Evolutionary conservation across 768 basidiomycete genomes (phyloP).

Genomic region (Boletus reticuloceps): DNA sequence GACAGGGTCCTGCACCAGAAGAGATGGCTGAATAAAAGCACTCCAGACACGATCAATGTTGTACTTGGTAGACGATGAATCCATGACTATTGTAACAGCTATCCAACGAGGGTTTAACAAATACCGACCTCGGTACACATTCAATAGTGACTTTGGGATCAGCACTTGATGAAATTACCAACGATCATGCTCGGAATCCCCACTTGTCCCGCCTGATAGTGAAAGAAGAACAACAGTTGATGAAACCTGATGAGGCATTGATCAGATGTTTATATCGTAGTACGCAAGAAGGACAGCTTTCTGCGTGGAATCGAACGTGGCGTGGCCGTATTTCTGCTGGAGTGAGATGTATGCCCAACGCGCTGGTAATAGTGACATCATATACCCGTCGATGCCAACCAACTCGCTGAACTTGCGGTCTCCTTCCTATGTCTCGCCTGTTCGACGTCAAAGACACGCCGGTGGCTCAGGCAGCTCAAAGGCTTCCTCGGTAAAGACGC

Average conservation of each 20-base stretch:
- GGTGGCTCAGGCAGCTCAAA: no score
- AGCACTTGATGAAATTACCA: constrained; percentile 82
- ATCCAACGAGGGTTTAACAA: no score
- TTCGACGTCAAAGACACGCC: no score
- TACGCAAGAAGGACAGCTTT: constrained; percentile 93
- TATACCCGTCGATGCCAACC: no score
- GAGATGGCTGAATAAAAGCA: constrained; percentile 42
- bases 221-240: constrained; percentile 90
- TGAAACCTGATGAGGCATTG: constrained; percentile 50
- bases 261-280: constrained; percentile 73
- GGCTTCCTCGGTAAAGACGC: no score
- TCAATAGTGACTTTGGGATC: not conserved
- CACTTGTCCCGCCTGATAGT: constrained; percentile 81
- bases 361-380: no score
- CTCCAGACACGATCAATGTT: not conserved
- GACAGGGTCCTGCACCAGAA: constrained; percentile 49
- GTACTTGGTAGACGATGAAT: not conserved
- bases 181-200: constrained; percentile 92
- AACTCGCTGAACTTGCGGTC: no score
- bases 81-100: constrained; percentile 13
- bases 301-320: constrained; percentile 85
- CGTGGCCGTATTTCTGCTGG: constrained; percentile 88
- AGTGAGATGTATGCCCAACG: no score
- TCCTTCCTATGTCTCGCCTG: no score
- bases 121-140: not conserved